Evolutionary conservation across 352 stramenopile species (phyloP).

Genomic region (Globisporangium spiculum): DNA sequence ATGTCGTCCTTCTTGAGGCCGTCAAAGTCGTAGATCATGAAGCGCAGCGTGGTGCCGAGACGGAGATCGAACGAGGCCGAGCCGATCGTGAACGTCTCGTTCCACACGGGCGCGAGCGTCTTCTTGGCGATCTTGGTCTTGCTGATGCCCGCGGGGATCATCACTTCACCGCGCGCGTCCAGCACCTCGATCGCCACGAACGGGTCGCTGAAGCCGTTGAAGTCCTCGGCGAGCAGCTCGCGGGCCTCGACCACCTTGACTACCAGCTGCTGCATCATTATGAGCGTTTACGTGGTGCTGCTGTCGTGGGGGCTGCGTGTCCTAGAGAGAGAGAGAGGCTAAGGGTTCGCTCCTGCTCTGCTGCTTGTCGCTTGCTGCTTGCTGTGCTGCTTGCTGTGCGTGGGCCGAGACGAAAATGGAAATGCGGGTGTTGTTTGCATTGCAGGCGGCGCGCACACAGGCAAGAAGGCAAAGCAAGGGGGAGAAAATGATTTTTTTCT

Average conservation of each 20-base stretch:
- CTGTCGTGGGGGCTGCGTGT: background rate
- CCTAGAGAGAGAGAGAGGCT: background rate
- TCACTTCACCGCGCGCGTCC: slow-evolving; percentile 39
- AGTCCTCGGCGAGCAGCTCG: slow-evolving; percentile 57
- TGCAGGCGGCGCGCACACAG: background rate
- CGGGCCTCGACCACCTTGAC: slow-evolving; percentile 56
- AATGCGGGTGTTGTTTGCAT: slow-evolving; percentile 1
- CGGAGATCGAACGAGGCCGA: slow-evolving; percentile 51
- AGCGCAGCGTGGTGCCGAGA: slow-evolving; percentile 55
- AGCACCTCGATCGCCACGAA: slow-evolving; percentile 59
- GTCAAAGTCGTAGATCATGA: slow-evolving; percentile 58
- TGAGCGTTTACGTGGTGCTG: background rate
- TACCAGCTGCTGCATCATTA: slow-evolving; percentile 29
- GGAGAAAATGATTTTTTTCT: slow-evolving; percentile 12
- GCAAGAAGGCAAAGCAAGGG: background rate
- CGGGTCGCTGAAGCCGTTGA: slow-evolving; percentile 72
- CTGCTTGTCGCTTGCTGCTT: background rate
- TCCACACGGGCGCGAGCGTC: slow-evolving; percentile 52
- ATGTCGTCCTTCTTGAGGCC: slow-evolving; percentile 57
- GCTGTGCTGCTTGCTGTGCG: background rate
- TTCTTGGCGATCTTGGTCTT: slow-evolving; percentile 50
- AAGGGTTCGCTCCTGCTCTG: background rate
- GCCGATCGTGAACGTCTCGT: slow-evolving; percentile 46
- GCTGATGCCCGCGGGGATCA: slow-evolving; percentile 34
- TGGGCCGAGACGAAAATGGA: slow-evolving; percentile 3